A percentile compares a stretch with the other conserved stretches of the same genome.
Conservation (phyloP, 2,329 filamentous ascomycete genomes). For the Aspergillus pseudoviridinutans region DNA sequence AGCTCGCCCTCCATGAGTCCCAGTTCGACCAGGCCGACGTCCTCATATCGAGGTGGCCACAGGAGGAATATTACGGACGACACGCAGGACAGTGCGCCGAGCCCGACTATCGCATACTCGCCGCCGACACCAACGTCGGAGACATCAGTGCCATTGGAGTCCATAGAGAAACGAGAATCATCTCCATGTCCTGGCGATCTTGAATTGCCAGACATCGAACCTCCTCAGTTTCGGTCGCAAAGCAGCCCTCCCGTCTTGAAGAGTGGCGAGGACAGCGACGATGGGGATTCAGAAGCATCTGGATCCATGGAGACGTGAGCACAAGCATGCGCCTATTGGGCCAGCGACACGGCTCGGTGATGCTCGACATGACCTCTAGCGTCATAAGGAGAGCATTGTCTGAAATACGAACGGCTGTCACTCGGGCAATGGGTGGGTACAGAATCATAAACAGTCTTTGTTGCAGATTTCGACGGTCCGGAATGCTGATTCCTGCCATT, state of each 20-base stretch:
- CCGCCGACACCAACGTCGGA: conserved; percentile 39
- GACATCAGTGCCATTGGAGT: conserved; percentile 12
- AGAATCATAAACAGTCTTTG: background rate
- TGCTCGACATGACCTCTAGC: too few species aligned
- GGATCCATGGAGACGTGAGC: conserved; percentile 5
- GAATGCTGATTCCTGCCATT: background rate
- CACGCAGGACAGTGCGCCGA: conserved; percentile 25
- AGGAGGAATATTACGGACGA: conserved; percentile 34
- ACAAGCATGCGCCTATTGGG: conserved; percentile 5
- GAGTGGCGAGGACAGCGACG: conserved; percentile 7
- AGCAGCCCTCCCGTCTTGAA: conserved; percentile 30
- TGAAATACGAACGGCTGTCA: background rate
- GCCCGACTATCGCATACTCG: conserved; percentile 33
- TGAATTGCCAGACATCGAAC: conserved; percentile 19
- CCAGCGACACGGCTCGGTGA: background rate
- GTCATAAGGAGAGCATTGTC: background rate
- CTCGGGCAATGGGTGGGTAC: background rate
- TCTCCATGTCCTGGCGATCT: conserved; percentile 6
- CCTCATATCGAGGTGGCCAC: conserved; percentile 27
- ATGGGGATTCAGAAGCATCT: background rate
- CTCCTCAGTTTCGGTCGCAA: conserved; percentile 24
- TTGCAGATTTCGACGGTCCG: background rate
- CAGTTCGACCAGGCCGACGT: conserved; percentile 31
- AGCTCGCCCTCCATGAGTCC: conserved; percentile 37
- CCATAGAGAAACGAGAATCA: conserved; percentile 6